A percentile compares a stretch with the other conserved stretches of the same genome.
Evolutionary conservation across 495 filamentous ascomycete species (phyloP).

Genomic region (Neurospora africana): DNA sequence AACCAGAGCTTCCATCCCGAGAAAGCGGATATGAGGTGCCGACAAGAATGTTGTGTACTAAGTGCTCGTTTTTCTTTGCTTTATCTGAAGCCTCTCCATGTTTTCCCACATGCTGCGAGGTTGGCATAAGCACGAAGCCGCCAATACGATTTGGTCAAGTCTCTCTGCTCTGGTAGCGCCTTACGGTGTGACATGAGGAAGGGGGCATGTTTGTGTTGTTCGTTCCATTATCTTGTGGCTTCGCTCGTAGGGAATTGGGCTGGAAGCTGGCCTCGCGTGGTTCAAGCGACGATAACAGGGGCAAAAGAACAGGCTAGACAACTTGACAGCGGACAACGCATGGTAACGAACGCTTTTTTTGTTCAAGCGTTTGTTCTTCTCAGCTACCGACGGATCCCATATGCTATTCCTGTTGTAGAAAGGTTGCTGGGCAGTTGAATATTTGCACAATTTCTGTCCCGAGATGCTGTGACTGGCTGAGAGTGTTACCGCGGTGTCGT

Average conservation of each 20-base stretch:
- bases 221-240: background rate
- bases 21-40: background rate
- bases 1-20: background rate
- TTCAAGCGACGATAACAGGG: background rate
- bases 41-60: background rate
- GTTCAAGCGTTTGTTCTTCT: background rate
- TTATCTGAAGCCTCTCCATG: background rate
- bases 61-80: background rate
- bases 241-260: background rate
- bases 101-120: background rate
- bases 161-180: background rate
- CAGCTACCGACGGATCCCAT: background rate
- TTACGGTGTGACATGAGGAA: background rate
- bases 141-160: background rate
- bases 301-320: background rate
- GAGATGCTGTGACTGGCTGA: background rate
- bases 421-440: background rate
- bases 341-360: background rate
- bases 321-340: background rate
- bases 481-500: background rate
- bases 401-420: background rate
- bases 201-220: background rate
- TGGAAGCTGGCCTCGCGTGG: background rate
- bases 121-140: background rate
- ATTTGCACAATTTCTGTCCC: background rate